Conservation (phyloP, 1,284 basidiomycete genomes). For the Ceratobasidium papillatum region DNA sequence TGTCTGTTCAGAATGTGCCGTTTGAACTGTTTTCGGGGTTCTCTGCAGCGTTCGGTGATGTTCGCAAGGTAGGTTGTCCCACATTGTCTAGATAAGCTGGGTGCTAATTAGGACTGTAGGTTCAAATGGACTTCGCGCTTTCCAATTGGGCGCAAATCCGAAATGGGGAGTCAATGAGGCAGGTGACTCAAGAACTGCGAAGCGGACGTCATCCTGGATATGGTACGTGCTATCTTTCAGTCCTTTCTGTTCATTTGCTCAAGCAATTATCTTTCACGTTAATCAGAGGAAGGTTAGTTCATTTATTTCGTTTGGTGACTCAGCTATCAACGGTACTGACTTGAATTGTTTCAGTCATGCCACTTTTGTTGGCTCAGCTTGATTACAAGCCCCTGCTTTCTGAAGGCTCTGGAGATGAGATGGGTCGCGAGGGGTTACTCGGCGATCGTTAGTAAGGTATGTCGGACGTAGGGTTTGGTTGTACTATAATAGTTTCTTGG, state of each 20-base stretch:
- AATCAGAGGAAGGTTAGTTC: slow-evolving; percentile 68
- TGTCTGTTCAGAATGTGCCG: slow-evolving; percentile 82
- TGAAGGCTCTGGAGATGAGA: slow-evolving; percentile 40
- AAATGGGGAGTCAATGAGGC: slow-evolving; percentile 78
- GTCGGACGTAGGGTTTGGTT: not conserved
- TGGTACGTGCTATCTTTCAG: slow-evolving; percentile 50
- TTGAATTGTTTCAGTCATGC: slow-evolving; percentile 64
- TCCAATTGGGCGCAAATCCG: slow-evolving; percentile 85
- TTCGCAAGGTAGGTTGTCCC: slow-evolving; percentile 68
- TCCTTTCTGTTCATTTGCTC: not conserved
- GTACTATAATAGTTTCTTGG: slow-evolving; percentile 4
- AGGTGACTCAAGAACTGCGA: slow-evolving; percentile 84
- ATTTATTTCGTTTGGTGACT: not conserved
- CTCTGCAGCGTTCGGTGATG: slow-evolving; percentile 80
- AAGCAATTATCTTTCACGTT: not conserved
- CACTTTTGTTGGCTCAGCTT: slow-evolving; percentile 68
- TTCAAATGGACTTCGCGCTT: slow-evolving; percentile 80
- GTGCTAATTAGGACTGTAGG: slow-evolving; percentile 53
- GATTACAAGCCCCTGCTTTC: slow-evolving; percentile 61
- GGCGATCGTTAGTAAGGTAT: slow-evolving; percentile 22
- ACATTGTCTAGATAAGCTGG: not conserved
- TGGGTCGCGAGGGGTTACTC: slow-evolving; percentile 6
- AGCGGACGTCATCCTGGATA: slow-evolving; percentile 83
- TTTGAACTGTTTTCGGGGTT: slow-evolving; percentile 89
- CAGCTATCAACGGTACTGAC: not conserved